Evolutionary conservation across 805 yeast species (phyloP).

Genomic region (Starmera caribaea): DNA sequence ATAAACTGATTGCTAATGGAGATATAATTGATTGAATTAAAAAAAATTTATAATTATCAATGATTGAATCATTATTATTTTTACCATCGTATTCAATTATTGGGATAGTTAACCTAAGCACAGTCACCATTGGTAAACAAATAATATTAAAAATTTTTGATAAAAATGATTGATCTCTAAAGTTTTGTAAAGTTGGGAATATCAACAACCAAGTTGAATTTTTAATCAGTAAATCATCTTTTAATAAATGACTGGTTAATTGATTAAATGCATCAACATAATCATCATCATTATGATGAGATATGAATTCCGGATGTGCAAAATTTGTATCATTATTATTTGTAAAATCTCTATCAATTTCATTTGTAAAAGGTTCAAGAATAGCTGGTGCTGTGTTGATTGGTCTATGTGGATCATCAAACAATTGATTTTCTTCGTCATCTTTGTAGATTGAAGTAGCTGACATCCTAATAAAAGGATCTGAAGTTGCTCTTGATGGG

Average conservation of each 20-base stretch:
- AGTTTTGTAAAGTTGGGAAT: slow-evolving; percentile 24
- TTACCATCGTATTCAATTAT: slow-evolving; percentile 17
- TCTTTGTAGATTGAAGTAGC: slow-evolving; percentile 7
- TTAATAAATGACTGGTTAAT: not conserved
- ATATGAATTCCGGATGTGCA: too few species aligned
- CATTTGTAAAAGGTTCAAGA: slow-evolving; percentile 5
- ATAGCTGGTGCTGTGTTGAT: not conserved
- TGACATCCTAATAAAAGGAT: slow-evolving; percentile 9
- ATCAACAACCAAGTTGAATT: slow-evolving; percentile 3
- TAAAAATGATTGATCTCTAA: slow-evolving; percentile 14
- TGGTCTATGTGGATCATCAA: not conserved
- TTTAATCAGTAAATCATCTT: slow-evolving; percentile 1
- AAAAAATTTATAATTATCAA: slow-evolving; percentile 14
- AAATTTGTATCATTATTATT: too few species aligned
- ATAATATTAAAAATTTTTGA: slow-evolving; percentile 21
- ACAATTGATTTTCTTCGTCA: not conserved
- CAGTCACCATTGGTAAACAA: slow-evolving; percentile 24
- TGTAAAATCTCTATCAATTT: not conserved
- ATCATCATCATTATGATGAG: slow-evolving; percentile 1
- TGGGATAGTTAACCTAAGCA: slow-evolving; percentile 27
- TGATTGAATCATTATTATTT: slow-evolving; percentile 11
- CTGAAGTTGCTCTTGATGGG: slow-evolving; percentile 1
- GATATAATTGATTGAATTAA: slow-evolving; percentile 22
- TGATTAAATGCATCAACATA: slow-evolving; percentile 5
- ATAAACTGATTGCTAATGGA: slow-evolving; percentile 14